Base-by-base conservation (phyloP, 495 filamentous ascomycete genomes). In the Trichoderma gamsii region DNA sequence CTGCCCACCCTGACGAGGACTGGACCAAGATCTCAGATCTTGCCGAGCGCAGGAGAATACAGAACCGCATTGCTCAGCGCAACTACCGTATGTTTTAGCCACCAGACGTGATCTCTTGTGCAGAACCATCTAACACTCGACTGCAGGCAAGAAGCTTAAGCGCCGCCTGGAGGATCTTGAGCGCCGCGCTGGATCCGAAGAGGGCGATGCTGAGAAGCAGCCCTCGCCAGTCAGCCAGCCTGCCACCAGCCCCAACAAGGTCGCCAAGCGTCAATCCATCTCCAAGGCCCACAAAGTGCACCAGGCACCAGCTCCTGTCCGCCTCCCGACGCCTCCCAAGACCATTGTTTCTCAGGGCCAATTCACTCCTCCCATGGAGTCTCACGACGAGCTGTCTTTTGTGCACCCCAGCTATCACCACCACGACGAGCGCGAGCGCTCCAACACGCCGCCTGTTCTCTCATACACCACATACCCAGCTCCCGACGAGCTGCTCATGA, bases 1-100 rank as follows among this genome's bases (percentile, higher is more conserved):
- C 91, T 69, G 96, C 95, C 72, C 95, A 97, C 78, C 93, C 95
- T 67, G 93, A 97, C 72, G 94, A 98, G 79, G 94, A 98, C 82
- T 98, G 94, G 94, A 98, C 94, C 75, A 95, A 98, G 86, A 97
- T 98, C 79, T 97, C 95, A 59, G 94, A 98, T 76, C 85, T 97
- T 51, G 94, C 94, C 66, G 94, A 97, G 81, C 87, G 94, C 71
- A 84, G 94, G 75, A 85, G 94, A 74, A 97, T 98, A 80, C 94
- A 98, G 80, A 98, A 98, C 80, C 87, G 94, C 65, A 98, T 98
- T 79, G 94, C 94, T 52, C 94, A 98, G 80, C 89, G 94, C 69
- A 98, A 98, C 81, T 98, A 98, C 81, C 94, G 94, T 97, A 84
- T 77, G 93, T 91, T 25, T 32, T 15, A n/a, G 23, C 6, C n/a